phyloP scores from a whole-genome alignment of 768 basidiomycete species.

The Leccinum fibrillosum region DNA sequence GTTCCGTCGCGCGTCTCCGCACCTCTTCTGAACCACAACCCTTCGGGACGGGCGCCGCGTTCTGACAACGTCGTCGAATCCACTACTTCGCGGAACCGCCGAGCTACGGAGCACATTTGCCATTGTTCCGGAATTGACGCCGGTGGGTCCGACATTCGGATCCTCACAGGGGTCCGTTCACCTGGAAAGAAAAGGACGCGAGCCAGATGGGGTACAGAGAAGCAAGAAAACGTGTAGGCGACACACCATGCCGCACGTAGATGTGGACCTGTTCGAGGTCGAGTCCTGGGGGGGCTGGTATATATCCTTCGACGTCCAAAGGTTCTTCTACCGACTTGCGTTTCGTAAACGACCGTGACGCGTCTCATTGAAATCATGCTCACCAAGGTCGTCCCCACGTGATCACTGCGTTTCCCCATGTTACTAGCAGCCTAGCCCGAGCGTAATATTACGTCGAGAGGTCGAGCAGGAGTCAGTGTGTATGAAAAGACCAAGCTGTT shows the following conservation, averaged over 20 bases:
- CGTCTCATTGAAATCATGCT: neutral
- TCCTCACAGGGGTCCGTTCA: slow-evolving; percentile 74
- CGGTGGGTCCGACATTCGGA: slow-evolving; percentile 58
- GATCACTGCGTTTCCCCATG: neutral
- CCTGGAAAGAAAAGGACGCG: slow-evolving; percentile 38
- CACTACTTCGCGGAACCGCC: slow-evolving; percentile 48
- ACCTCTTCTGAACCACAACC: slow-evolving; percentile 40
- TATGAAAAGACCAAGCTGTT: neutral
- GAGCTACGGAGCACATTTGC: slow-evolving; percentile 58
- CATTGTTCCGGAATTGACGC: slow-evolving; percentile 68
- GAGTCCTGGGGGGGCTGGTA: slow-evolving; percentile 51
- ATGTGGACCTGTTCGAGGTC: slow-evolving; percentile 70
- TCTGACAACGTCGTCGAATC: slow-evolving; percentile 17
- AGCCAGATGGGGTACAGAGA: neutral
- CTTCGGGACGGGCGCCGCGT: slow-evolving; percentile 15
- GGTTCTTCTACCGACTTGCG: too few relatives aligned
- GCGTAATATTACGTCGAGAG: neutral
- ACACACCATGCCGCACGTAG: slow-evolving; percentile 71
- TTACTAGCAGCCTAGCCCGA: neutral
- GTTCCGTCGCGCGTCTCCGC: slow-evolving; percentile 59
- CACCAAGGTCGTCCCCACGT: slow-evolving; percentile 10
- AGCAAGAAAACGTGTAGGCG: neutral
- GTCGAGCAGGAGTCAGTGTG: neutral
- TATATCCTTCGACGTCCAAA: slow-evolving; percentile 37
- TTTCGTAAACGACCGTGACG: neutral